Evolutionary conservation across 2,329 filamentous ascomycete species (phyloP), one percentile per base, ranked within the genome.

Genomic region (Trichoderma aggressivum): DNA sequence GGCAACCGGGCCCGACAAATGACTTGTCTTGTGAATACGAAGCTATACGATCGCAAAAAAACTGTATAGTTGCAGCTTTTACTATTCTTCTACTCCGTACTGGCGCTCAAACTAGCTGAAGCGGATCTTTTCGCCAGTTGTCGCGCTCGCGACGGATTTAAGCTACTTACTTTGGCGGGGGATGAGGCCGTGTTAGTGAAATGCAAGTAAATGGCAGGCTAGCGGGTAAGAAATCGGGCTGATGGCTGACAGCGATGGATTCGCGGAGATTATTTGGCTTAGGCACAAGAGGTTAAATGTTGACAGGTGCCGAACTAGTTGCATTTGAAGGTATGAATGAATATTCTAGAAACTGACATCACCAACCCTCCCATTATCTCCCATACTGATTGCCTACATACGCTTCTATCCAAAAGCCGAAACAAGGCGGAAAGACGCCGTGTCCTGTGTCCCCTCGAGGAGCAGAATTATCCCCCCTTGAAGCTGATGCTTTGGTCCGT

Each of bases 111-210:
- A 16, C 30, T 12, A 30, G 34, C 21, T 61, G 32, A 26, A 26
- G 59, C 59, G 34, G 34, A 39, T n/a, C 11, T 39, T 34, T 16
- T 7, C n/a, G 32, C 14, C 32, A 11, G 26, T 64, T n/a, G 11
- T 26, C 24, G 53, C 14, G 34, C 18, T 68, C 55, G 24, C 26
- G n/a, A 14, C 65, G 65, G 65, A 68, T 56, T 68, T 68, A 68
- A 68, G 65, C 26, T 36, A 24, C 32, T 32, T 36, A 24, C 32
- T 32, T 50, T 36, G 56, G 56, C n/a, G 39, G 34, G n/a, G 47
- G 21, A 18, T 14, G 43, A 43, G 32, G 34, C 28, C 21, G 18
- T 30, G 30, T 55, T 47, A 53, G 59, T 30, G 59, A 63, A 14
- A 36, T 53, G 24, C 10, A 30, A 5, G 21, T 28, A 28, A 10